Evolutionary conservation across 805 yeast species (phyloP).

Genomic region (Candida piceae): DNA sequence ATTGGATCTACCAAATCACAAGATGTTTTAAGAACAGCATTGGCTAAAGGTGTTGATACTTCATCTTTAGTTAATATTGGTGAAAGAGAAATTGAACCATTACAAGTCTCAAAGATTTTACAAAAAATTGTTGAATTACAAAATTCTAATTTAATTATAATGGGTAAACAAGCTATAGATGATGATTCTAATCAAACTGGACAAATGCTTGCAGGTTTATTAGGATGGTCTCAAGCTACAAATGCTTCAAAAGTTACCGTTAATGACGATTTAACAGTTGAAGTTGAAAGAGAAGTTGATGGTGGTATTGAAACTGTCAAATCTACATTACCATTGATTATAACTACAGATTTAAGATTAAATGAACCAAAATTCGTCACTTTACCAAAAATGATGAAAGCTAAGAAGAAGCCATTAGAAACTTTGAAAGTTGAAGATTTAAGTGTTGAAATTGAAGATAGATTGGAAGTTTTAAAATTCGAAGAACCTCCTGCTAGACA

Average conservation of each 20-base stretch:
- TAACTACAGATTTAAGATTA: constrained; percentile 90
- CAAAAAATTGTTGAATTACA: constrained; percentile 66
- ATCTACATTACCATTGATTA: constrained; percentile 75
- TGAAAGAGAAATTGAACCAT: constrained; percentile 69
- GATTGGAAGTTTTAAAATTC: constrained; percentile 66
- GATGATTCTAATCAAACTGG: constrained; percentile 95
- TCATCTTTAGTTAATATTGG: constrained; percentile 80
- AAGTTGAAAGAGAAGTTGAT: constrained; percentile 88
- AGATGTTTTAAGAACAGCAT: constrained; percentile 80
- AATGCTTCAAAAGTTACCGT: constrained; percentile 83
- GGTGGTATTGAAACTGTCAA: constrained; percentile 86
- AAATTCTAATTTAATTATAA: constrained; percentile 69
- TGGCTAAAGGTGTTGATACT: constrained; percentile 92
- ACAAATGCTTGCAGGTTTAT: constrained; percentile 89
- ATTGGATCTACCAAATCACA: constrained; percentile 85
- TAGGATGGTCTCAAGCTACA: constrained; percentile 96
- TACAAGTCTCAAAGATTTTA: constrained; percentile 82
- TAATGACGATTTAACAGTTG: constrained; percentile 50
- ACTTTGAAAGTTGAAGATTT: constrained; percentile 60
- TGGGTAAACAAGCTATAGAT: constrained; percentile 97
- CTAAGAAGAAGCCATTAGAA: constrained; percentile 91
- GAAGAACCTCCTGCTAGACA: constrained; percentile 81
- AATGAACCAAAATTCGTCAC: constrained; percentile 96
- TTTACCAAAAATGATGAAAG: constrained; percentile 95
- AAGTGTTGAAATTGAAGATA: constrained; percentile 57